These are phyloP conservation scores for Chrysoporthe puriensis DNA, from an alignment of 2,329 filamentous ascomycete species.

Conservation along the genomic window DNA sequence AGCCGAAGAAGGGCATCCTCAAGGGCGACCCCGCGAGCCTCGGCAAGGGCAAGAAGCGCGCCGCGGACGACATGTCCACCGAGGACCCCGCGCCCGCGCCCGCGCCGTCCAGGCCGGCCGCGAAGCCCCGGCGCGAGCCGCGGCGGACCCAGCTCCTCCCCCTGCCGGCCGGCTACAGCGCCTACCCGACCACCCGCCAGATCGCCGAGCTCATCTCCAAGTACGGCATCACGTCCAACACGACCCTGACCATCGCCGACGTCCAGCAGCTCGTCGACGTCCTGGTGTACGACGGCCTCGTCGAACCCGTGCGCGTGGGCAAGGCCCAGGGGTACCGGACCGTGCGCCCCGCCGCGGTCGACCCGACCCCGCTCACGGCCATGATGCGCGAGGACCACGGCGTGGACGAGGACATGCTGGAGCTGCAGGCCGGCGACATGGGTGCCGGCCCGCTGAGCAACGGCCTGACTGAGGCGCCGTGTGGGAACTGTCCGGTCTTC, in stretches of 20 bases:
- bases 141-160: slow-evolving; percentile 51
- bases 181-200: slow-evolving; percentile 79
- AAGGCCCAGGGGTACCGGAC: slow-evolving; percentile 58
- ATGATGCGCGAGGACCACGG: slow-evolving; percentile 34
- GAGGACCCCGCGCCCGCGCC: slow-evolving; percentile 37
- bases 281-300: slow-evolving; percentile 82
- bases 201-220: slow-evolving; percentile 76
- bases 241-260: slow-evolving; percentile 71
- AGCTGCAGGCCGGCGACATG: slow-evolving; percentile 31
- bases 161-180: slow-evolving; percentile 68
- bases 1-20: slow-evolving; percentile 61
- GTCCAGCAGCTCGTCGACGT: slow-evolving; percentile 87
- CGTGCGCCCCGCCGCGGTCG: slow-evolving; percentile 51
- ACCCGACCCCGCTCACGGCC: slow-evolving; percentile 35
- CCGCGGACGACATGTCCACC: slow-evolving; percentile 50
- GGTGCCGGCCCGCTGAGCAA: slow-evolving; percentile 58
- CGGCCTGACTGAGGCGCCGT: slow-evolving; percentile 85
- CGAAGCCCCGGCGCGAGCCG: slow-evolving; percentile 22
- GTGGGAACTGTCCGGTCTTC: slow-evolving; percentile 90
- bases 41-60: slow-evolving; percentile 54
- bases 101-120: slow-evolving; percentile 33
- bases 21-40: slow-evolving; percentile 45
- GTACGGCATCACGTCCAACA: slow-evolving; percentile 72
- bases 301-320: slow-evolving; percentile 66
- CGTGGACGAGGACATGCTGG: slow-evolving; percentile 30